phyloP scores from a whole-genome alignment of 345 rosid genomes.

The Sisymbrium irio region DNA sequence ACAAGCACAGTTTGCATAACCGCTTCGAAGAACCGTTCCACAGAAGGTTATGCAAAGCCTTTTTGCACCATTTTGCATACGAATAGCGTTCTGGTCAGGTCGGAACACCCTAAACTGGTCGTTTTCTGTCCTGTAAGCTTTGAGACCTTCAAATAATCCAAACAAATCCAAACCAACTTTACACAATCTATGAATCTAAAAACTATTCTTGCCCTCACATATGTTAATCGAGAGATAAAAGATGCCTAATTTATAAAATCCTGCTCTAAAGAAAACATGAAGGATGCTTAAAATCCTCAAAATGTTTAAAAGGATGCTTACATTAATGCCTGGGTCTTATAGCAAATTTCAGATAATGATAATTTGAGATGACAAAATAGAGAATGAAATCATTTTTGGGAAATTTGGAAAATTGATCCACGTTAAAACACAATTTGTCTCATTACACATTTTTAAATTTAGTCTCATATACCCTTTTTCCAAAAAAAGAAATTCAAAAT shows the following conservation, averaged over 20 bases:
- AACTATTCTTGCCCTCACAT: not conserved
- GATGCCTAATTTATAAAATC: not conserved
- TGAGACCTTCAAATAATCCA: conserved; percentile 59
- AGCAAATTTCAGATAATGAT: no score
- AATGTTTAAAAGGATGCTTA: no score
- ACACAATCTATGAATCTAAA: not conserved
- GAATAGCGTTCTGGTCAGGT: conserved; percentile 50
- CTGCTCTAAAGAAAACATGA: no score
- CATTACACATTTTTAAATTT: no score
- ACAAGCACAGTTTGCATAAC: conserved; percentile 45
- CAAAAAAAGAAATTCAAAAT: no score
- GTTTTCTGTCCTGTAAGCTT: conserved; percentile 55
- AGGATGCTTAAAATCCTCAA: no score
- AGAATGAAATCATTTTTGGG: no score
- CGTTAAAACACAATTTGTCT: no score
- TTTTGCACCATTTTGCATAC: conserved; percentile 57
- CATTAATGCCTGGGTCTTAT: no score
- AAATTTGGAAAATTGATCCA: no score
- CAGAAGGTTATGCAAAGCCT: conserved; percentile 63
- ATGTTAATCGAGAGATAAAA: not conserved
- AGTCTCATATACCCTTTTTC: no score
- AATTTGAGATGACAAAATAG: no score
- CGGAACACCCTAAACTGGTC: conserved; percentile 48
- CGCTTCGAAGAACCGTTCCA: conserved; percentile 48
- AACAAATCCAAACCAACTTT: conserved; percentile 6